Base-by-base conservation (phyloP, 1,139 yeast genomes). In the Pichia terricola region DNA sequence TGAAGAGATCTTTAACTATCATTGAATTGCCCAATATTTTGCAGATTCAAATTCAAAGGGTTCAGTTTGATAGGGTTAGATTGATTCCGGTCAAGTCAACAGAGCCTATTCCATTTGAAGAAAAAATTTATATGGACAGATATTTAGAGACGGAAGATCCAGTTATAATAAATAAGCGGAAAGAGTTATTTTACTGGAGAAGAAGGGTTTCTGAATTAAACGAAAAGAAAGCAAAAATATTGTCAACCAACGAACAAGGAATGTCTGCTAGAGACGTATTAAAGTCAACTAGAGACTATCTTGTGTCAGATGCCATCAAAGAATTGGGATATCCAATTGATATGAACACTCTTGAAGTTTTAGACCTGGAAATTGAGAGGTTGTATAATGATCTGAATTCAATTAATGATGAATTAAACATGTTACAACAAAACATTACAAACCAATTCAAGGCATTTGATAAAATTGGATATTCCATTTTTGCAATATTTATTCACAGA, bases 31-130 rank as follows among this genome's bases (percentile, higher is more conserved):
- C 98, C 0, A 80, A 81, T 8, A 77, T 91, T 41, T 64, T 91
- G 42, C 98, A 91, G 60, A 77, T 91, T 42, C 98, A 91, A 59
- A 86, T 91, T 3, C 97, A 89, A 63, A 72, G 98, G 57, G 97
- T 89, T 1, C 83, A 87, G 60, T 91, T 83, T 63, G 96, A 91
- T 59, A 72, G 89, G 40, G 82, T 72, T 45, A 65, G 74, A 34
- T 72, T 80, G 43, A 73, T 80, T 62, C 87, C 95, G 0, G 86
- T 86, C 57, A 91, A 91, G 59, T 81, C 89, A 1, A 72, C 77
- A 39, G 88, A 84, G 45, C 94, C 89, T 5, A 71, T 91, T 44
- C 89, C 89, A 4, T 87, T 88, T 55, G 76, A 79, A 35, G 87
- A 86, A 42, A 76, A 70, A 16, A 67, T 91, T 11, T 89, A 83